A percentile compares a stretch with the other conserved stretches of the same genome.
Evolutionary conservation across 352 stramenopile species (phyloP).

Genomic region (Phytophthora citricola): DNA sequence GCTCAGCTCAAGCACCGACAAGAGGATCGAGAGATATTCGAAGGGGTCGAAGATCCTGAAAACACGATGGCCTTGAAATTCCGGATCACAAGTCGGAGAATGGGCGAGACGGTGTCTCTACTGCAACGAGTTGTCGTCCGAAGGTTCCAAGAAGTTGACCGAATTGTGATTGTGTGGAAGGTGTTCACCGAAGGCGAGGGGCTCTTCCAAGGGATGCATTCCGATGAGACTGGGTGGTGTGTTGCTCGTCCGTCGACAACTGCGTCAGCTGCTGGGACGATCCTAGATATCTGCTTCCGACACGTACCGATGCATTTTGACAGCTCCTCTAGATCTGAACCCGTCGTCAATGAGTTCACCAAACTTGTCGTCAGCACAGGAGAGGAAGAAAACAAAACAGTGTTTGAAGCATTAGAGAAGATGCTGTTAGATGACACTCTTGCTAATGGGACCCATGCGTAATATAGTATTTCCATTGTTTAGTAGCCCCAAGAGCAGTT

Average conservation of each 20-base stretch:
- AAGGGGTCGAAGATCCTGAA: conserved; percentile 18
- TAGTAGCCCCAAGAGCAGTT: too few relatives aligned
- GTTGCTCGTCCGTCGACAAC: conserved; percentile 16
- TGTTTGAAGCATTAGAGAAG: conserved; percentile 25
- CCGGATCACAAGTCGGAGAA: conserved; percentile 23
- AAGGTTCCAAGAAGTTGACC: conserved; percentile 51
- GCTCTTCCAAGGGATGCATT: conserved; percentile 32
- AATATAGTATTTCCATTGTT: too few relatives aligned
- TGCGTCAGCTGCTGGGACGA: conserved; percentile 10
- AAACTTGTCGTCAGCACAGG: conserved; percentile 29
- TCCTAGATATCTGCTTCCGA: conserved; percentile 36
- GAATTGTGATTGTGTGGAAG: conserved; percentile 69
- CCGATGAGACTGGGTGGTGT: conserved; percentile 42
- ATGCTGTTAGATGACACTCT: conserved; percentile 32
- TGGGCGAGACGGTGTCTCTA: conserved; percentile 25
- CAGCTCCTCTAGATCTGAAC: conserved; percentile 3
- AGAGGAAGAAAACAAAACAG: conserved; percentile 30
- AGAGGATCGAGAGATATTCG: conserved; percentile 26
- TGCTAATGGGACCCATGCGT: not conserved
- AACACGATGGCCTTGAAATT: conserved; percentile 41
- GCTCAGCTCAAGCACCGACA: conserved; percentile 32
- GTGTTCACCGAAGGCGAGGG: conserved; percentile 56
- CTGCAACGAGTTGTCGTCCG: conserved; percentile 44
- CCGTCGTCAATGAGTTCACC: conserved; percentile 34
- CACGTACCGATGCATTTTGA: conserved; percentile 43